Percentiles rank a stretch among this genome's conserved stretches.
Conservation (phyloP, 768 basidiomycete species). For the Boletus rex-veris region DNA sequence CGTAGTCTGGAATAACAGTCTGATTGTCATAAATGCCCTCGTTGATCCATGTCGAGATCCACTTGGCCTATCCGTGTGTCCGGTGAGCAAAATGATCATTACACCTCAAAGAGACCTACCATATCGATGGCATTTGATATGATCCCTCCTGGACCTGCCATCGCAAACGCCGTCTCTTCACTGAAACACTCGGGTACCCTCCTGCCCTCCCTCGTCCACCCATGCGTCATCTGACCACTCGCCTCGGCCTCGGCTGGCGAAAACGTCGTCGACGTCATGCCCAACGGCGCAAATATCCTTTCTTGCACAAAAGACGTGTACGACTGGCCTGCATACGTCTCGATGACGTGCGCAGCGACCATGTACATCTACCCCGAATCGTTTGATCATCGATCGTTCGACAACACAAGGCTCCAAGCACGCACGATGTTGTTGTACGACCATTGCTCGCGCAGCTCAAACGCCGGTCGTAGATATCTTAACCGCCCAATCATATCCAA, state of each 20-base stretch:
- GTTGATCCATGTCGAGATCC: slow-evolving; percentile 37
- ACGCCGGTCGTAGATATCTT: slow-evolving; percentile 29
- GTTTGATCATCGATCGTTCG: too few relatives aligned
- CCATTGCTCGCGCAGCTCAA: slow-evolving; percentile 36
- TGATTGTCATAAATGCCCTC: slow-evolving; percentile 30
- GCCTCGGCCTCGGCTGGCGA: too few relatives aligned
- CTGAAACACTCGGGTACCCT: slow-evolving; percentile 20
- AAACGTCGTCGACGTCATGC: slow-evolving; percentile 29
- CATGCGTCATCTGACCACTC: too few relatives aligned
- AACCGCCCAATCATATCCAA: slow-evolving; percentile 22
- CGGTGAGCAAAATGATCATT: neutral
- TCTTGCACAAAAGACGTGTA: slow-evolving; percentile 40
- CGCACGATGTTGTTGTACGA: slow-evolving; percentile 40
- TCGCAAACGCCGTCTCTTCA: slow-evolving; percentile 22
- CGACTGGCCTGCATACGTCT: slow-evolving; percentile 29
- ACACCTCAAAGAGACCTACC: slow-evolving; percentile 13
- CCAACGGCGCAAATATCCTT: slow-evolving; percentile 39
- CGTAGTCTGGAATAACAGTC: slow-evolving; percentile 32
- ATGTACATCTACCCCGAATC: slow-evolving; percentile 36
- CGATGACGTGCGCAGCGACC: slow-evolving; percentile 33
- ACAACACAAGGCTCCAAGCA: too few relatives aligned
- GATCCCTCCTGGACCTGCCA: slow-evolving; percentile 42
- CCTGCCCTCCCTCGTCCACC: too few relatives aligned
- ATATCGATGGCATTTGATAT: slow-evolving; percentile 43
- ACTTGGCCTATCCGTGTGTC: slow-evolving; percentile 32